These are phyloP conservation scores for Trichoderma polysporum DNA, from an alignment of 2,329 filamentous ascomycete genomes.

Conservation along the genomic window DNA sequence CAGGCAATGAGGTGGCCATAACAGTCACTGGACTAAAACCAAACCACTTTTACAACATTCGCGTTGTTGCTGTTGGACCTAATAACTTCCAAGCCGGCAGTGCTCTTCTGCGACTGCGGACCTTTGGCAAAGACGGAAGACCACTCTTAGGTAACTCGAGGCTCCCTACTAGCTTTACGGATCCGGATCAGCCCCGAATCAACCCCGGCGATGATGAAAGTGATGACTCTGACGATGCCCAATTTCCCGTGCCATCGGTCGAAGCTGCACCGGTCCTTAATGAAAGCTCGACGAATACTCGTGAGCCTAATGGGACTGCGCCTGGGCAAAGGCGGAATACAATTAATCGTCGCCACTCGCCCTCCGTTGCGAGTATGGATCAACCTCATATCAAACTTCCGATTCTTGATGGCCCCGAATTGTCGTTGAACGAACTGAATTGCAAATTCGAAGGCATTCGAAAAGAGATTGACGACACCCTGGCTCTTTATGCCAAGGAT, in stretches of 20 bases:
- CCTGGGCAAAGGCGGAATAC: slow-evolving; percentile 49
- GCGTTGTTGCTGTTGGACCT: slow-evolving; percentile 85
- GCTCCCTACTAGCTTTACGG: slow-evolving; percentile 55
- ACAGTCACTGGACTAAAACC: slow-evolving; percentile 86
- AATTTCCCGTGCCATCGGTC: slow-evolving; percentile 53
- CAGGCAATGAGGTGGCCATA: slow-evolving; percentile 56
- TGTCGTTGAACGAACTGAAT: slow-evolving; percentile 75
- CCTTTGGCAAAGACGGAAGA: slow-evolving; percentile 64
- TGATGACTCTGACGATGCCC: slow-evolving; percentile 48
- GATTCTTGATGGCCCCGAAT: slow-evolving; percentile 55
- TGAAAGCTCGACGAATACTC: slow-evolving; percentile 57
- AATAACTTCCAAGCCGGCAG: slow-evolving; percentile 93
- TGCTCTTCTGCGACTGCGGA: slow-evolving; percentile 78
- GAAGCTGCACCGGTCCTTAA: slow-evolving; percentile 64
- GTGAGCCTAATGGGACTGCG: slow-evolving; percentile 58
- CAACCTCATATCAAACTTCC: slow-evolving; percentile 47
- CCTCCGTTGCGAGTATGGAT: slow-evolving; percentile 61
- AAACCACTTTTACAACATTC: slow-evolving; percentile 87
- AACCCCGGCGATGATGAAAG: slow-evolving; percentile 42
- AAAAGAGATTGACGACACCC: slow-evolving; percentile 78
- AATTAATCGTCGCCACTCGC: slow-evolving; percentile 72
- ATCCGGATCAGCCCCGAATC: slow-evolving; percentile 48
- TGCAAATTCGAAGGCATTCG: slow-evolving; percentile 77
- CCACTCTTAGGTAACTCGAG: slow-evolving; percentile 59
- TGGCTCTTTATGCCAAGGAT: slow-evolving; percentile 68